Evolutionary conservation across 495 filamentous ascomycete species (phyloP), one percentile per base, ranked within the genome.

Genomic region (Parathielavia appendiculata): DNA sequence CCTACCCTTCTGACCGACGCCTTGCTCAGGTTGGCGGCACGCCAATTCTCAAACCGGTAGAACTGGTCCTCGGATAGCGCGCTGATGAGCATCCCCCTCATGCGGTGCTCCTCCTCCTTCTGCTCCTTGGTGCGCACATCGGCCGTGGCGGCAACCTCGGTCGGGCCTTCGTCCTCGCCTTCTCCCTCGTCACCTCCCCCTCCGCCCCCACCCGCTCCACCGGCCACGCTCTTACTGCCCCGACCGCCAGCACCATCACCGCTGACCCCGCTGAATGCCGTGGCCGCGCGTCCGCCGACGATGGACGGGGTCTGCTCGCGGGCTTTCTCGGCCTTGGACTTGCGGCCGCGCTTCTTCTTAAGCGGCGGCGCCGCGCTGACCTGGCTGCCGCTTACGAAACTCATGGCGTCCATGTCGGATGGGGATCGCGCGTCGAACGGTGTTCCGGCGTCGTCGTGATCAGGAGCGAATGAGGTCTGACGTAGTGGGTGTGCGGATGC

Each of bases 391-490:
- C 85, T 88, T 1, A 89, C 82, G 52, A 82, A 77, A n/a, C 83
- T 85, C 57, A 83, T 80, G 56, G 83, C 80, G 64, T 86, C 86
- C 20, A 71, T 39, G 63, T 86, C 81, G 22, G 81, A 86, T 4
- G 89, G 88, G 10, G 85, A 87, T 57, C 87, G 82, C 39, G 77
- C 76, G 64, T 69, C 78, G 4, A 69, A 74, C 7, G 69, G 71
- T 0, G 69, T 70, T 17, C 63, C 70, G 51, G 70, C 69, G 60
- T 81, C 78, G 49, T 81, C 75, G 5, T 30, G 26, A 30, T 30
- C 26, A 2, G 83, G 88, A 0, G 90, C 87, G 71, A 95, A 96
- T 0, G 91, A 92, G 49, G 91, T 93, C 66, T 95, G 90, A 32
- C 91, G 88, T 19, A 96, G 86, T 11, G 88, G 89, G 69, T 95